Base-by-base conservation (phyloP, 768 basidiomycete species). In the Ramaria rubella region DNA sequence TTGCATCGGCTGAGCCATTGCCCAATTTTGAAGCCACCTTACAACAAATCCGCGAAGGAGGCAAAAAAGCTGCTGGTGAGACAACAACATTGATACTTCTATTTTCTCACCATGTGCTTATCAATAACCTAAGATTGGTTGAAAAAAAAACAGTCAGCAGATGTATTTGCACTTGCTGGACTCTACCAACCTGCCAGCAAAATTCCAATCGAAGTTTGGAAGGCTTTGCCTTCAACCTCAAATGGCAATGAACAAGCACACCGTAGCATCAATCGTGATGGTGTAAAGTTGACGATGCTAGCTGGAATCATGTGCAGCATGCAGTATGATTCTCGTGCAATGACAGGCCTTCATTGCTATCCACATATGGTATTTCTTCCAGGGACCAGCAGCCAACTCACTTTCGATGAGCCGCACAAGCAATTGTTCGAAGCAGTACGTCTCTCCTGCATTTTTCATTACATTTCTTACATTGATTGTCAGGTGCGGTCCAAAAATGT, bases 141-240 rank as follows among this genome's bases (percentile, higher is more conserved):
- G 5, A 63, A 65, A 19, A 67, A 70, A 46, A 68, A 70, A 51
- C 29, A 36, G 14, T 33, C 31, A 9, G 52, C 44, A 17, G 9
- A 11, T 44, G 56, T 56, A 31, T 67, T 68, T 57, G 65, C 60
- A 0, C 33, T 68, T 0, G 58, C 67, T 17, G 68, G 62, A 5
- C n/a, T 70, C 1, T 69, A 67, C 44, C 63, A 62, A 30, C 67
- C 64, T 1, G 12, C 14, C 5, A 70, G 68, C 42, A 58, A 66
- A n/a, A 70, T 68, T 15, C 69, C 64, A 2, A 56, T 62, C 21
- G 59, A 64, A n/a, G 55, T 67, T 11, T 70, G 69, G 69, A 61
- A 62, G 48, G 65, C 68, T 0, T 59, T 55, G 5, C 65, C 63
- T 1, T 42, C 61, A 1, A 68, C 59, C 15, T 63, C 63, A 59